Base-by-base conservation (phyloP, 805 yeast species). In the Candida piceae region DNA sequence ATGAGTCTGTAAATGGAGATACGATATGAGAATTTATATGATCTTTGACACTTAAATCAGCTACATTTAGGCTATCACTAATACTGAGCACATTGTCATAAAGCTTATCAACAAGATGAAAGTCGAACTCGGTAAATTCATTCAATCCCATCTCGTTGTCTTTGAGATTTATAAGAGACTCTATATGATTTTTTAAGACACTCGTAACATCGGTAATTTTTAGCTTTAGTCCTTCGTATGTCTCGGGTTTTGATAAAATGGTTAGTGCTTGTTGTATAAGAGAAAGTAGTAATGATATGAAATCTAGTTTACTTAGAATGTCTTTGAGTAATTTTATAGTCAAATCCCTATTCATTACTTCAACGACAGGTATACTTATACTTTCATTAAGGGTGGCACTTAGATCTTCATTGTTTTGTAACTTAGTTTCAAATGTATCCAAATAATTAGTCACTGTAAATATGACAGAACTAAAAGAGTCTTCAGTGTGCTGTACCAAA, bases 401-500 rank as follows among this genome's bases (percentile, higher is more conserved):
- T 26, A 35, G 33, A 15, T 13, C 13, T 24, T 35, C 41, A 16
- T 32, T 29, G 7, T 13, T 35, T 8, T 35, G 38, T 18, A 28
- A 32, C 18, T 34, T 21, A n/a, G 16, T 17, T 12, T 36, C 41
- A 24, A 42, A 41, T 1, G n/a, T 27, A 6, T 29, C 32, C 19
- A 44, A 7, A 24, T 34, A 40, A 8, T 18, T 20, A 10, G 29
- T 26, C 9, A 38, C 21, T 15, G 34, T 37, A 2, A 16, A 19
- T 5, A 30, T 15, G 5, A 40, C 25, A 4, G 17, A n/a, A 11
- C 12, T 16, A 3, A 43, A 29, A 10, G 35, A 26, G 5, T 39
- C 42, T 29, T 29, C 27, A 3, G 39, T 25, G 26, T 33, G 34
- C 24, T 34, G 38, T 22, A 35, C 19, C 9, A 36, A 4, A 25